phyloP scores from a whole-genome alignment of 371 early-diverging fungal species.

The Cokeromyces recurvatus region DNA sequence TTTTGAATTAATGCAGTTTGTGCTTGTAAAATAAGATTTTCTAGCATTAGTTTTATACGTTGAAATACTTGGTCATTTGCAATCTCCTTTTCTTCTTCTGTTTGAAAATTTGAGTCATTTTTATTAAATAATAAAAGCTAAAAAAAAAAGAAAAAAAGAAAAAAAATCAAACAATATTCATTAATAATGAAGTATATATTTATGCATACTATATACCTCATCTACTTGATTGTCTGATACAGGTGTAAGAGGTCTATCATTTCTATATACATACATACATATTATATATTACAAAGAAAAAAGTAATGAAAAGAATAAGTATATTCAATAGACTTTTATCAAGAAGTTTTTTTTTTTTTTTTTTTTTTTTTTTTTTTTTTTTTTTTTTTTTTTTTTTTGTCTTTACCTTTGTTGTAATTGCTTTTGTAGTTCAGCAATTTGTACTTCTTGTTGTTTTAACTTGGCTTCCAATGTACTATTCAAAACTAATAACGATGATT shows the following conservation, averaged over 20 bases:
- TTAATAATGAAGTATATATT: not conserved
- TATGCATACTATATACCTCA: slow-evolving; percentile 1
- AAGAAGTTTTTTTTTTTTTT: too few relatives aligned
- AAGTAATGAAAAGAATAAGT: not conserved
- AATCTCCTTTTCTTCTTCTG: slow-evolving; percentile 13
- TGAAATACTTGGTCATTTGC: slow-evolving; percentile 22
- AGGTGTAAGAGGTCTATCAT: slow-evolving; percentile 24
- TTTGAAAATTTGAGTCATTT: not conserved
- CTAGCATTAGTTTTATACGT: slow-evolving; percentile 20
- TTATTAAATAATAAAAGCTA: too few relatives aligned
- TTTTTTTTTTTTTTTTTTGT: too few relatives aligned
- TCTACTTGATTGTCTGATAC: slow-evolving; percentile 19
- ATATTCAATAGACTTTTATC: too few relatives aligned
- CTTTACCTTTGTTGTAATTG: too few relatives aligned
- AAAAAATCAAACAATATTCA: too few relatives aligned
- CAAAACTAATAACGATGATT: slow-evolving; percentile 37
- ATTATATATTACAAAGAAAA: slow-evolving; percentile 2
- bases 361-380: too few relatives aligned
- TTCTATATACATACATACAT: slow-evolving; percentile 2
- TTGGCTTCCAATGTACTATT: slow-evolving; percentile 41
- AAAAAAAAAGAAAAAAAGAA: too few relatives aligned
- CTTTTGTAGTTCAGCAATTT: slow-evolving; percentile 40
- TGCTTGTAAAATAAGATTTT: slow-evolving; percentile 22
- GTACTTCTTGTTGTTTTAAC: slow-evolving; percentile 36
- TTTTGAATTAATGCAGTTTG: slow-evolving; percentile 24